These are phyloP conservation scores for Trichaptum fuscoviolaceum DNA, from an alignment of 768 basidiomycete genomes.

Conservation along the genomic window DNA sequence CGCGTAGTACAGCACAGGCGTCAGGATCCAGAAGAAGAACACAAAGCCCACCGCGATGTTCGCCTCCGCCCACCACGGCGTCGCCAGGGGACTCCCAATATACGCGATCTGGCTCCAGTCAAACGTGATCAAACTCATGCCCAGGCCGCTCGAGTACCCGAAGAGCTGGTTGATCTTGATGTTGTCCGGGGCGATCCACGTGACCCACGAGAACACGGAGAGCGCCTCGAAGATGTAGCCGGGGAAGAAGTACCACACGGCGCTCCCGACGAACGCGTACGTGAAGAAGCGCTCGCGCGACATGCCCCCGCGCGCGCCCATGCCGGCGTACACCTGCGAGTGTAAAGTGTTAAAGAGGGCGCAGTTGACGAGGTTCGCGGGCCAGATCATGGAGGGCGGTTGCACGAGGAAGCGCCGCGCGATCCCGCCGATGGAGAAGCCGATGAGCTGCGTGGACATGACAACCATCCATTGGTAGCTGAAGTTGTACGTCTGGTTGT, in stretches of 20 bases:
- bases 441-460: conserved; percentile 70
- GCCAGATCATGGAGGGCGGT: conserved; percentile 68
- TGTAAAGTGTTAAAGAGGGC: conserved; percentile 50
- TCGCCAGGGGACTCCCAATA: conserved; percentile 34
- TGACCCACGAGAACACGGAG: neutral
- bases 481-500: conserved; percentile 57
- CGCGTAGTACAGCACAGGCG: conserved; percentile 18
- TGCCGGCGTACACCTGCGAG: conserved; percentile 50
- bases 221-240: conserved; percentile 34
- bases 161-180: conserved; percentile 29
- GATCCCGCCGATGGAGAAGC: conserved; percentile 78
- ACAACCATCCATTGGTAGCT: conserved; percentile 78
- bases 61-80: conserved; percentile 32
- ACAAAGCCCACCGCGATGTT: conserved; percentile 32
- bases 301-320: conserved; percentile 47
- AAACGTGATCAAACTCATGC: conserved; percentile 32
- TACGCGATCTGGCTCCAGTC: conserved; percentile 37
- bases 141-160: conserved; percentile 27
- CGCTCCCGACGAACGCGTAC: conserved; percentile 32
- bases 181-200: conserved; percentile 7
- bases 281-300: conserved; percentile 56
- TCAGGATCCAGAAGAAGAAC: conserved; percentile 37
- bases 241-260: conserved; percentile 26
- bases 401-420: conserved; percentile 68
- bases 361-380: conserved; percentile 45